Conservation (phyloP, 352 stramenopile species). For the Globisporangium spiculum region DNA sequence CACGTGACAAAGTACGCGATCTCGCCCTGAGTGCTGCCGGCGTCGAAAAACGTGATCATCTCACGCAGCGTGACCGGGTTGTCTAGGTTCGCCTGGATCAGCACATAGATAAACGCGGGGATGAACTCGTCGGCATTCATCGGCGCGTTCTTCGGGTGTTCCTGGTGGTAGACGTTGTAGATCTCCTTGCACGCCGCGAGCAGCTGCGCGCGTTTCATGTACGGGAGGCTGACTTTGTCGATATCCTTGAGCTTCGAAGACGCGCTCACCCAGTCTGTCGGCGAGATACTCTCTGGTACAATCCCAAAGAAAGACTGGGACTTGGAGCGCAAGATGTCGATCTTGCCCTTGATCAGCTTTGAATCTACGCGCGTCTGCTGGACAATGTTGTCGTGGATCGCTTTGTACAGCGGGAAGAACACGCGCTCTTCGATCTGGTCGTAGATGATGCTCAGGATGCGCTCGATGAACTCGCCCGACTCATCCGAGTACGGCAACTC, state of each 20-base stretch:
- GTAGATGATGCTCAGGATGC: slow-evolving; percentile 66
- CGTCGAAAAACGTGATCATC: slow-evolving; percentile 78
- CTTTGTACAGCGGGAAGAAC: slow-evolving; percentile 74
- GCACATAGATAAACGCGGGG: slow-evolving; percentile 85
- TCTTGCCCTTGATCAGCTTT: slow-evolving; percentile 75
- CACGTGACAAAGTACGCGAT: slow-evolving; percentile 87
- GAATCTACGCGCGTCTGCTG: slow-evolving; percentile 57
- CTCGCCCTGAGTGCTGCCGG: slow-evolving; percentile 63
- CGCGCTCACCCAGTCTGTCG: slow-evolving; percentile 55
- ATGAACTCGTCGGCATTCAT: slow-evolving; percentile 89
- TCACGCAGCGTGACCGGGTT: slow-evolving; percentile 76
- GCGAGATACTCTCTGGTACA: slow-evolving; percentile 56
- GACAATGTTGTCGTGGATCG: slow-evolving; percentile 63
- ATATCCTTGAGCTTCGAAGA: slow-evolving; percentile 68
- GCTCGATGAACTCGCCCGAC: slow-evolving; percentile 54
- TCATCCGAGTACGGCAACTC: slow-evolving; percentile 20
- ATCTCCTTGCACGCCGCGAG: slow-evolving; percentile 81
- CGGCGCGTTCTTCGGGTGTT: slow-evolving; percentile 66
- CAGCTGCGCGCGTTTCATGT: slow-evolving; percentile 79
- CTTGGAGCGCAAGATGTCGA: slow-evolving; percentile 76
- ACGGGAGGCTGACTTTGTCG: slow-evolving; percentile 74
- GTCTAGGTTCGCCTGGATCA: slow-evolving; percentile 69
- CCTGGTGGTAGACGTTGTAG: slow-evolving; percentile 67
- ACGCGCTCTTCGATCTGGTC: slow-evolving; percentile 86
- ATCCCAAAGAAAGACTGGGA: slow-evolving; percentile 86